Base-by-base conservation (phyloP, 148 eudicot species). In the Diospyros kaki region DNA sequence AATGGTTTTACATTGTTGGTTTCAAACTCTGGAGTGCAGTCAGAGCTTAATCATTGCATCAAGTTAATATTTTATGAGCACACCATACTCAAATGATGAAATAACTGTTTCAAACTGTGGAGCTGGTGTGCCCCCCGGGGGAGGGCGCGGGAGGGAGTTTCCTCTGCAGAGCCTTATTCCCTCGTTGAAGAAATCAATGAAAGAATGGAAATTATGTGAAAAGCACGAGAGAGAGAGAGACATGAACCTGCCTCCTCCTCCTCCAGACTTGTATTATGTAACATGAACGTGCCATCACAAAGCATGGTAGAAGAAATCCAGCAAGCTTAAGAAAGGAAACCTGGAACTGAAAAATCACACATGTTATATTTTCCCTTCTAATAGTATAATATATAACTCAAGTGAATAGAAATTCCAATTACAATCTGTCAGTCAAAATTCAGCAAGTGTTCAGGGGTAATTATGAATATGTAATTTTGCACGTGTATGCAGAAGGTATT, bases 281-380 rank as follows among this genome's bases (percentile, higher is more conserved):
- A 85, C 93, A 91, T 6, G 89, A 86, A 55, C 93, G 87, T 48
- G 76, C 91, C 79, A 91, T 76, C 14, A 83, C 96, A 69, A 87
- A 91, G 84, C 96, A 91, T 7, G 93, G 96, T 54, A 91, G 86
- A 77, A 91, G 87, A 84, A 91, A 84, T 71, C 91, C 96, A 73
- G 91, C 91, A 64, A 91, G 81, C 77, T 89, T 93, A 77, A 91
- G 88, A 78, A 91, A 64, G 8, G 90, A 86, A 62, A 91, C 84
- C 88, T 91, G 93, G 77, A 86, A 78, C 91, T 91, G 89, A 80
- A 84, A 28, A 66, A 17, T 56, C 62, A 53, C 9, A 28, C 45
- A 71, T n/a, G 71, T 42, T 65, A 54, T 65, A 73, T 4, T 48
- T 51, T 40, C 13, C 12, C 59, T 38, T 18, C 41, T 9, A 9